Evolutionary conservation across 2,329 filamentous ascomycete genomes (phyloP).

Genomic region (Lasiodiplodia hormozganensis): DNA sequence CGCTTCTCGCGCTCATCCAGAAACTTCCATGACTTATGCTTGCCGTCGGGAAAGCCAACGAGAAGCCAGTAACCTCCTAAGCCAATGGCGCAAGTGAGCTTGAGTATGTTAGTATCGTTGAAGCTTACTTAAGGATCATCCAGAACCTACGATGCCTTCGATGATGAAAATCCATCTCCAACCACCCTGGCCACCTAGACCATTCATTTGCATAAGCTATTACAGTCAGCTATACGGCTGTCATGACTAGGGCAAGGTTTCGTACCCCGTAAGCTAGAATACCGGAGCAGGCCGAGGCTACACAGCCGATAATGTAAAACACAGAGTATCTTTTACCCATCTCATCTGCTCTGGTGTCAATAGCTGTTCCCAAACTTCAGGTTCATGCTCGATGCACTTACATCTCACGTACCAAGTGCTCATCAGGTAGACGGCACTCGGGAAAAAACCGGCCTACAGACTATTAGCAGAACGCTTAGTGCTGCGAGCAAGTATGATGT

Average conservation of each 20-base stretch:
- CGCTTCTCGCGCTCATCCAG: conserved; percentile 54
- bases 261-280: conserved; percentile 69
- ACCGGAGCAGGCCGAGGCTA: conserved; percentile 70
- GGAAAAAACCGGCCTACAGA: conserved; percentile 45
- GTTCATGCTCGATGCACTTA: conserved; percentile 13
- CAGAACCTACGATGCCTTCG: conserved; percentile 39
- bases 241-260: conserved; percentile 40
- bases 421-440: conserved; percentile 54
- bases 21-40: conserved; percentile 52
- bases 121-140: background rate
- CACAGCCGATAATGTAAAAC: conserved; percentile 73
- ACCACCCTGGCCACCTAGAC: conserved; percentile 55
- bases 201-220: conserved; percentile 66
- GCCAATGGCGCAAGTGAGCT: conserved; percentile 50
- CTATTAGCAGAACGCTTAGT: background rate
- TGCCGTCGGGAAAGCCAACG: conserved; percentile 55
- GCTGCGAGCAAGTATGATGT: background rate
- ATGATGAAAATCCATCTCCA: conserved; percentile 58
- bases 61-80: conserved; percentile 51
- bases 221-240: conserved; percentile 33
- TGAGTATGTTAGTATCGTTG: background rate
- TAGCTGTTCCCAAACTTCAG: background rate
- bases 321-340: conserved; percentile 72
- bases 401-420: conserved; percentile 57
- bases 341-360: conserved; percentile 52